These are phyloP conservation scores for Arabidopsis arenosa DNA, from an alignment of 345 rosid genomes.

Conservation along the genomic window DNA sequence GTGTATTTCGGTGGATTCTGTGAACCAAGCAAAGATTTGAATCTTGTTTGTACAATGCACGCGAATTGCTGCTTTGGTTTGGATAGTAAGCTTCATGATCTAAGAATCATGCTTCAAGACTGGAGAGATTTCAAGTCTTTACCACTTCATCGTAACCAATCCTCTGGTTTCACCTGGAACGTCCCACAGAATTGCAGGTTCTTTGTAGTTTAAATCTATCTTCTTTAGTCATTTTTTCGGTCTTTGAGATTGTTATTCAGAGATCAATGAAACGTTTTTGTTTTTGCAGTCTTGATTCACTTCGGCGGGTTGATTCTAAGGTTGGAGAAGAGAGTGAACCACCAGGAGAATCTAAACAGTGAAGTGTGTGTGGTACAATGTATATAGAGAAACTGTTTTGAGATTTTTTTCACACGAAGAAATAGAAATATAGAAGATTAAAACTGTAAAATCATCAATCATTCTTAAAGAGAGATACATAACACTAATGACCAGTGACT, in stretches of 20 bases:
- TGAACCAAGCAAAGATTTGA: constrained; percentile 82
- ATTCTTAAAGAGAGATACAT: constrained; percentile 7
- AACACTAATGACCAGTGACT: neutral
- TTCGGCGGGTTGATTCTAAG: constrained; percentile 41
- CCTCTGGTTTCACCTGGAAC: constrained; percentile 58
- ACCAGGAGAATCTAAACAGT: constrained; percentile 39
- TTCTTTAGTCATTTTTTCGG: neutral
- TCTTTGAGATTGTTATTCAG: constrained; percentile 6
- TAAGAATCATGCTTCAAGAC: constrained; percentile 77
- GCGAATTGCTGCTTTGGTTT: constrained; percentile 86
- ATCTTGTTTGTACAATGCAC: constrained; percentile 82
- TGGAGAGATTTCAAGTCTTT: constrained; percentile 69
- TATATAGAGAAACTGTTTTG: constrained; percentile 27
- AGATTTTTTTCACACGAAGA: neutral
- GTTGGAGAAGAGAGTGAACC: constrained; percentile 24
- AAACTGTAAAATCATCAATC: constrained; percentile 11
- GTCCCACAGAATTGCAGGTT: constrained; percentile 93
- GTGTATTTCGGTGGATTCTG: constrained; percentile 84
- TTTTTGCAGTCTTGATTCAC: constrained; percentile 57
- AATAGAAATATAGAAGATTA: constrained; percentile 21
- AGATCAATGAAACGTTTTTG: neutral
- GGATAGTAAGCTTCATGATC: constrained; percentile 80
- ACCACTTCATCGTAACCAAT: constrained; percentile 57
- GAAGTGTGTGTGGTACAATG: constrained; percentile 28
- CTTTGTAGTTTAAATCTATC: neutral